Conservation (phyloP, 208 protist species). For the Strigomonas galati region DNA sequence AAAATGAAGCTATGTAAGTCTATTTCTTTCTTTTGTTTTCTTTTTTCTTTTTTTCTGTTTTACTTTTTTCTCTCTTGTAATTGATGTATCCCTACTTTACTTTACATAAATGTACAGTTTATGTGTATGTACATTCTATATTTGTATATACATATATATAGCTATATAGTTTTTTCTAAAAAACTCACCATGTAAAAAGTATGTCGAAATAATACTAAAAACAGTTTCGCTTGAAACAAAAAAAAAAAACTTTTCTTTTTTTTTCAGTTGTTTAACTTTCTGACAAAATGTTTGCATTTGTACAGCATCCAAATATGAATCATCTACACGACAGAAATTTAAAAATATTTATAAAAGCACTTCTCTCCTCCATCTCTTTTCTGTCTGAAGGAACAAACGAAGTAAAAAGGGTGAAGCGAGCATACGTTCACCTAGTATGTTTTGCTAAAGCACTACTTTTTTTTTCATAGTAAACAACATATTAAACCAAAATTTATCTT, state of each 20-base stretch:
- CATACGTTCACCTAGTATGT: background rate
- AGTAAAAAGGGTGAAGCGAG: background rate
- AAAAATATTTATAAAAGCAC: slow-evolving; percentile 5
- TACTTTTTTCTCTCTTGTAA: slow-evolving; percentile 6
- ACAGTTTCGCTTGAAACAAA: background rate
- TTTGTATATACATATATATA: slow-evolving; percentile 1
- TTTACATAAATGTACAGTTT: slow-evolving; percentile 2
- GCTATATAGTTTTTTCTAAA: slow-evolving; percentile 1
- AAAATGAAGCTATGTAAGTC: background rate
- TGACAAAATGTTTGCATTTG: background rate
- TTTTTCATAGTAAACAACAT: slow-evolving; percentile 3
- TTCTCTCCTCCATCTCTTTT: background rate
- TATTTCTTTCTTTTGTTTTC: background rate
- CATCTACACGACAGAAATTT: background rate
- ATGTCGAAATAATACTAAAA: slow-evolving; percentile 1
- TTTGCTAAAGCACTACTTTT: background rate
- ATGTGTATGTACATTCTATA: too few species aligned
- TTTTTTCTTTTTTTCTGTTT: slow-evolving; percentile 4
- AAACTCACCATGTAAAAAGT: background rate
- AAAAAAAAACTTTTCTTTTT: slow-evolving; percentile 1
- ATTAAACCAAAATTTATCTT: slow-evolving; percentile 4
- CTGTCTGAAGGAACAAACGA: too few species aligned
- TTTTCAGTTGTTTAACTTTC: background rate
- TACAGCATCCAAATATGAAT: background rate
- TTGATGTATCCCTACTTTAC: slow-evolving; percentile 1